A percentile compares a stretch with the other conserved stretches of the same genome.
phyloP scores from a whole-genome alignment of 129 eudicot genomes.

The Mikania micrantha region DNA sequence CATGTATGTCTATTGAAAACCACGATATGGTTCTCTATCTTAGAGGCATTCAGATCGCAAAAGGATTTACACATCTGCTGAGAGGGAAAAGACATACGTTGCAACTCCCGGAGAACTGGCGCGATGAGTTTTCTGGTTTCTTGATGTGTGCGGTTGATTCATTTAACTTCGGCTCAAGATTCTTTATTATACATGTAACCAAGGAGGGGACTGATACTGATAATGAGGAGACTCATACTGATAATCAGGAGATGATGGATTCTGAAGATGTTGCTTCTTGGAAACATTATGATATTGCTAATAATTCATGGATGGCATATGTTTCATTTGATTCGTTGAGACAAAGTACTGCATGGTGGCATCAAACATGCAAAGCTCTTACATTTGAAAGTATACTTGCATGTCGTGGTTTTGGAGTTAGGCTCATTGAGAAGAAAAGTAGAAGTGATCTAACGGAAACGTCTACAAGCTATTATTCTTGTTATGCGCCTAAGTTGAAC shows the following conservation, averaged over 20 bases:
- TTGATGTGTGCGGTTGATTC: neutral
- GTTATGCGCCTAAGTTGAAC: too few relatives aligned
- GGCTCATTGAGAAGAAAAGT: too few relatives aligned
- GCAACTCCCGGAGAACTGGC: neutral
- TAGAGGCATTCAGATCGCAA: neutral
- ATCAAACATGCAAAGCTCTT: neutral
- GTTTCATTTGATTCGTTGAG: neutral
- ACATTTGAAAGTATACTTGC: neutral
- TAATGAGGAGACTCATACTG: too few relatives aligned
- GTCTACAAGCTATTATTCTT: too few relatives aligned
- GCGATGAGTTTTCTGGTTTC: neutral
- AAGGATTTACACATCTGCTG: neutral
- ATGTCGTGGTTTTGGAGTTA: too few relatives aligned
- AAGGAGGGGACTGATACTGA: too few relatives aligned
- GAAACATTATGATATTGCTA: neutral
- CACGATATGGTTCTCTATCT: neutral
- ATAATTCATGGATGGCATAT: neutral
- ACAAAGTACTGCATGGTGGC: neutral
- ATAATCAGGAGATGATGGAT: too few relatives aligned
- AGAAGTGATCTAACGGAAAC: too few relatives aligned
- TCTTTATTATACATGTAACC: too few relatives aligned
- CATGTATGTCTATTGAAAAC: neutral
- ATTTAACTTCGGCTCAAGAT: too few relatives aligned
- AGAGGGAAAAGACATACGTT: neutral
- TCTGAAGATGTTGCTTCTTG: neutral